These are phyloP conservation scores for Fraxinus dipetala DNA, from an alignment of 305 asterid genomes.

Conservation along the genomic window DNA sequence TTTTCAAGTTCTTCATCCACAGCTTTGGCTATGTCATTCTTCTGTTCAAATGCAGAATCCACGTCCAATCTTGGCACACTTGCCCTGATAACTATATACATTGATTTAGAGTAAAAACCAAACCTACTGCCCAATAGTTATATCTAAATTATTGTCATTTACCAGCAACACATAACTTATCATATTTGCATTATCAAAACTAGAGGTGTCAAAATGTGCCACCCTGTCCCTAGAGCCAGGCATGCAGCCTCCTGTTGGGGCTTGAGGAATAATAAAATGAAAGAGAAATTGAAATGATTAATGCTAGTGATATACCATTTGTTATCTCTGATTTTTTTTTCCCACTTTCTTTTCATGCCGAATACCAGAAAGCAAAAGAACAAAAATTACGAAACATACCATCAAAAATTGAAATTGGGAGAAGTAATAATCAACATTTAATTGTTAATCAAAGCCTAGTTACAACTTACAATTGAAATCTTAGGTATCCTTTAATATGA, in stretches of 20 bases:
- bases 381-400: slow-evolving; percentile 14
- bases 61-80: slow-evolving; percentile 32
- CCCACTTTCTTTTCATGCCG: too few relatives aligned
- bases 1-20: slow-evolving; percentile 35
- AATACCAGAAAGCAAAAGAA: not conserved
- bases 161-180: not conserved
- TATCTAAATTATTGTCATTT: not conserved
- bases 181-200: not conserved
- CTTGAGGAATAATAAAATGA: not conserved
- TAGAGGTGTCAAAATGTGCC: not conserved
- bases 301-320: not conserved
- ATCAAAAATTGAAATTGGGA: slow-evolving; percentile 19
- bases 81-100: slow-evolving; percentile 30
- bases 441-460: too few relatives aligned
- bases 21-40: slow-evolving; percentile 38
- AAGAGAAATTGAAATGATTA: not conserved
- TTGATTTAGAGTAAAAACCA: slow-evolving; percentile 2
- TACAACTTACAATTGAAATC: too few relatives aligned
- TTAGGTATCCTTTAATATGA: too few relatives aligned
- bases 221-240: not conserved
- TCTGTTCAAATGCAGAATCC: slow-evolving; percentile 34
- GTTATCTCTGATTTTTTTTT: too few relatives aligned
- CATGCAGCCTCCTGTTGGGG: not conserved
- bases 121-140: not conserved
- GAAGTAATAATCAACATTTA: too few relatives aligned